A percentile compares a stretch with the other conserved stretches of the same genome.
Conservation (phyloP, 345 rosid species). For the Euphorbia peplus region DNA sequence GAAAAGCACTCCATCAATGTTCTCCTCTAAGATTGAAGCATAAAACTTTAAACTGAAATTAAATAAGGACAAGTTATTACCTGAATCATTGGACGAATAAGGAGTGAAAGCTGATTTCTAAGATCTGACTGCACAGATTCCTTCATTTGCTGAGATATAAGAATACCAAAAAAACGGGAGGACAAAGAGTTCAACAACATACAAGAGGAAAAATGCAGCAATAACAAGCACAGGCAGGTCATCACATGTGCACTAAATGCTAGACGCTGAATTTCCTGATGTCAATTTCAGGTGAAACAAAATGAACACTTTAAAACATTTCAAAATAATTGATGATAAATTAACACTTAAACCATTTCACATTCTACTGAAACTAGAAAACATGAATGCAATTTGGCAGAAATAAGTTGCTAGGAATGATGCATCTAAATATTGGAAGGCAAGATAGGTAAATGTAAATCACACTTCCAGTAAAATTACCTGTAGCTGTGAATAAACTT, state of each 20-base stretch:
- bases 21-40: not conserved
- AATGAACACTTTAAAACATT: not conserved
- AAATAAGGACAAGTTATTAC: constrained; percentile 31
- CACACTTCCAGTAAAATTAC: constrained; percentile 31
- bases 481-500: constrained; percentile 75
- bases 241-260: not conserved
- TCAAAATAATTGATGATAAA: not conserved
- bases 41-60: not conserved
- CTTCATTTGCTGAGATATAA: constrained; percentile 61
- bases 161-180: not conserved
- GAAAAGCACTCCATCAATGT: not conserved
- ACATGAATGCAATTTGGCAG: not conserved
- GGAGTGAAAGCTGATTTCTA: constrained; percentile 82
- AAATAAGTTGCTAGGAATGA: not conserved
- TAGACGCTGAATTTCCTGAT: not conserved
- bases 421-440: not conserved
- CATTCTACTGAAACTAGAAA: not conserved
- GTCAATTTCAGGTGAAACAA: not conserved
- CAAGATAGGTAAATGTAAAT: no score
- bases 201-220: not conserved
- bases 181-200: not conserved
- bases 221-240: not conserved
- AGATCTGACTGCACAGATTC: constrained; percentile 71
- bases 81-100: constrained; percentile 95
- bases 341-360: not conserved